phyloP scores from a whole-genome alignment of 148 eudicot species.

The Diospyros kaki region DNA sequence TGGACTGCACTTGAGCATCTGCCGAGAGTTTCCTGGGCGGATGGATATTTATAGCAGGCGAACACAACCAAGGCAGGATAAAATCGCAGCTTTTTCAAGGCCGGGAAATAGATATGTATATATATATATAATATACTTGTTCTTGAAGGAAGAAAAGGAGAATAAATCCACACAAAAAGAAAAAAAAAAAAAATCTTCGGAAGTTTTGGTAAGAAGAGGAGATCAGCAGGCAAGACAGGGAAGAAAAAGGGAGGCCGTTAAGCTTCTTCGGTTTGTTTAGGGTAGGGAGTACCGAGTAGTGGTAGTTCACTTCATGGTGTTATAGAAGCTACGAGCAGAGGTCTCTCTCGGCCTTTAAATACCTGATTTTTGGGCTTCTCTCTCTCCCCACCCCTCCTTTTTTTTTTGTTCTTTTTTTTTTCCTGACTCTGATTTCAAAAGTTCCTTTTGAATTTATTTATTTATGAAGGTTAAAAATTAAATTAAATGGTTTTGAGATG shows the following conservation, averaged over 20 bases:
- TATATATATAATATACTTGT: constrained; percentile 12
- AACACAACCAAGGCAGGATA: not conserved
- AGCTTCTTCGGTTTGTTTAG: not conserved
- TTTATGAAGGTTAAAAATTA: no score
- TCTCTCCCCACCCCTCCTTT: no score
- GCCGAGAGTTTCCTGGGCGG: not conserved
- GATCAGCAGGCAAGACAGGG: not conserved
- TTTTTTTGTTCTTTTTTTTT: no score
- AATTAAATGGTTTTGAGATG: no score
- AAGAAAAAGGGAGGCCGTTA: constrained; percentile 10
- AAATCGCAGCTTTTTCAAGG: not conserved
- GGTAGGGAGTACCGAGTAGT: not conserved
- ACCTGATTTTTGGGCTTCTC: constrained; percentile 16
- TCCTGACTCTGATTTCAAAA: no score
- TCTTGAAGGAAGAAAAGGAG: constrained; percentile 11
- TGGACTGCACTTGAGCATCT: not conserved
- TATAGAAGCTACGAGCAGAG: not conserved
- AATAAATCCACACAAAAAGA: no score
- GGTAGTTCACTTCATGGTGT: not conserved
- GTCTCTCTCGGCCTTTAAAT: constrained; percentile 10
- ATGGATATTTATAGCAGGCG: not conserved
- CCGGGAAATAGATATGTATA: not conserved
- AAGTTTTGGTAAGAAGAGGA: constrained; percentile 7
- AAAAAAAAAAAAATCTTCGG: constrained; percentile 7
- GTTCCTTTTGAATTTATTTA: no score